phyloP scores from a whole-genome alignment of 2,329 filamentous ascomycete species.

The Bipolaris gigantea region DNA sequence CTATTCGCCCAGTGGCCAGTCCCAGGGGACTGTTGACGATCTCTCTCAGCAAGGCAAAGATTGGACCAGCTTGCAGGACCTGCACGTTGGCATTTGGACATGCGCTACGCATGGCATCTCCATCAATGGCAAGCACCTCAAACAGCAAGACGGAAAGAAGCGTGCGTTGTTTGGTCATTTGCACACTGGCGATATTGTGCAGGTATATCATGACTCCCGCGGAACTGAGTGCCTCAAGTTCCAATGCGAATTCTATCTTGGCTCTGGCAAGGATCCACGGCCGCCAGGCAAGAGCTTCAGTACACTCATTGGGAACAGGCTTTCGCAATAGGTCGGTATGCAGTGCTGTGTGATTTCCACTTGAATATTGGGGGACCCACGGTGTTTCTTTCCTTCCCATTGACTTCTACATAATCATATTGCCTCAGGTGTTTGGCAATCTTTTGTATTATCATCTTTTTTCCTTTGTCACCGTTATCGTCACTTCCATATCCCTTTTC shows the following conservation, averaged over 20 bases:
- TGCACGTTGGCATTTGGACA: conserved; percentile 75
- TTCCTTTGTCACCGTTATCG: too few relatives aligned
- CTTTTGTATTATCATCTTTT: not conserved
- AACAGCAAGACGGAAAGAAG: conserved; percentile 56
- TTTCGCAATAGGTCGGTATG: conserved; percentile 3
- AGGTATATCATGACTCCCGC: conserved; percentile 63
- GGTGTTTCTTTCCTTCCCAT: not conserved
- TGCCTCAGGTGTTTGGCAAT: not conserved
- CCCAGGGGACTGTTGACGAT: conserved; percentile 60
- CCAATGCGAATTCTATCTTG: conserved; percentile 48
- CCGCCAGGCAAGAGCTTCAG: conserved; percentile 32
- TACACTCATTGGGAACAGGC: conserved; percentile 19
- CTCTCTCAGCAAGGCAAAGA: conserved; percentile 52
- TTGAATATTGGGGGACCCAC: not conserved
- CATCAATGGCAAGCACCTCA: conserved; percentile 73
- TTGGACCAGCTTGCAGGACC: conserved; percentile 56
- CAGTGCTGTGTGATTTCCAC: not conserved
- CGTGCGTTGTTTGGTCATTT: conserved; percentile 65
- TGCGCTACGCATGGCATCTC: conserved; percentile 75
- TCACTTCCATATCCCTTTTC: not conserved
- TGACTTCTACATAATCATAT: not conserved
- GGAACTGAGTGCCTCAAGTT: conserved; percentile 46
- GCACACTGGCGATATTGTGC: conserved; percentile 75
- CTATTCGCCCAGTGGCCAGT: conserved; percentile 65
- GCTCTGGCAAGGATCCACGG: conserved; percentile 39